A percentile compares a stretch with the other conserved stretches of the same genome.
These are phyloP conservation scores for Modicella reniformis DNA, from an alignment of 371 early-diverging fungal genomes.

Conservation along the genomic window DNA sequence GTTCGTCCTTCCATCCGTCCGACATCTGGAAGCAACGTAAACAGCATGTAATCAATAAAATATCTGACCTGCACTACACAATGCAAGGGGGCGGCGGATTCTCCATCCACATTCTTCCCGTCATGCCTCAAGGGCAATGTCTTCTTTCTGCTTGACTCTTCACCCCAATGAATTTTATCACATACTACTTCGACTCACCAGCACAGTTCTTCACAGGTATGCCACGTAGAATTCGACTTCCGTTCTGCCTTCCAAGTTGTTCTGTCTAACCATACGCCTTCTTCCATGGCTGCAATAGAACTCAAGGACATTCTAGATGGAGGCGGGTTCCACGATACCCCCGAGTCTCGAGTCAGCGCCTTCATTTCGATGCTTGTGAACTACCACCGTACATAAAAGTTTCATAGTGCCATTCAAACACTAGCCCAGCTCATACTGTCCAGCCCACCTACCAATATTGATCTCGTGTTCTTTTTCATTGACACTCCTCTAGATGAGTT, in stretches of 20 bases:
- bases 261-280: neutral
- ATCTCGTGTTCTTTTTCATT: too few relatives aligned
- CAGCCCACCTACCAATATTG: too few relatives aligned
- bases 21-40: slow-evolving; percentile 11
- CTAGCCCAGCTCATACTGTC: too few relatives aligned
- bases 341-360: slow-evolving; percentile 54
- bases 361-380: slow-evolving; percentile 57
- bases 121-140: too few relatives aligned
- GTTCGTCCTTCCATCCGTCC: slow-evolving; percentile 11
- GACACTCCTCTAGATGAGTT: slow-evolving; percentile 58
- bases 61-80: too few relatives aligned
- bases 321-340: slow-evolving; percentile 52
- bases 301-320: slow-evolving; percentile 60
- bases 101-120: too few relatives aligned
- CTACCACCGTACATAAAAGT: slow-evolving; percentile 39
- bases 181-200: slow-evolving; percentile 43
- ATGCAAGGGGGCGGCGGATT: too few relatives aligned
- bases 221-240: slow-evolving; percentile 10
- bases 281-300: slow-evolving; percentile 42
- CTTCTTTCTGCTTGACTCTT: neutral
- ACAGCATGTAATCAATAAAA: neutral
- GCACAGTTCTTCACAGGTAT: slow-evolving; percentile 62
- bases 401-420: too few relatives aligned
- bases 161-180: slow-evolving; percentile 31
- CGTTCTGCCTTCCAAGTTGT: neutral